phyloP scores from a whole-genome alignment of 148 eudicot genomes.

The Linanthus parryae region DNA sequence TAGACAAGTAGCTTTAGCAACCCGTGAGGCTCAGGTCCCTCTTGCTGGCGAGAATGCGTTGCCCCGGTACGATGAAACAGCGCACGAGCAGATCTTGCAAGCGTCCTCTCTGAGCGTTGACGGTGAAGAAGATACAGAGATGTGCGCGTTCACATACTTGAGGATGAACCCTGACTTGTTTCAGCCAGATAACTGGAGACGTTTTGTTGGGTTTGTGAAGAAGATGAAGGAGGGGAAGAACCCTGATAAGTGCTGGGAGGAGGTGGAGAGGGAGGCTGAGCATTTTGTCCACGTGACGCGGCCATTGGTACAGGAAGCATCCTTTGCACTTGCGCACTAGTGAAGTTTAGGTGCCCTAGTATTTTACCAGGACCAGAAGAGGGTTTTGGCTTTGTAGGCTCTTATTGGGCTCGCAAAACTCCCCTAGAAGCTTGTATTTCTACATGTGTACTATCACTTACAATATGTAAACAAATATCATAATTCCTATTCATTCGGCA shows the following conservation, averaged over 20 bases:
- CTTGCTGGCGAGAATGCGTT: slow-evolving; percentile 90
- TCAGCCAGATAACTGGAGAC: slow-evolving; percentile 83
- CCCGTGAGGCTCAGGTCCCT: slow-evolving; percentile 58
- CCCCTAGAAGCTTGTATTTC: no score
- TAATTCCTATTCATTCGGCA: no score
- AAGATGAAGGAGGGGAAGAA: slow-evolving; percentile 89
- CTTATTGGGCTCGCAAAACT: no score
- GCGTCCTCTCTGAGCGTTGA: slow-evolving; percentile 44
- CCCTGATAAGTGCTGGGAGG: slow-evolving; percentile 47
- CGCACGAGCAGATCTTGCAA: slow-evolving; percentile 68
- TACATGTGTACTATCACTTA: no score
- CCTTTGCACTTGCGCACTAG: slow-evolving; percentile 71
- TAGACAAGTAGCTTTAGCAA: slow-evolving; percentile 64
- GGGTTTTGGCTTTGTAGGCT: no score
- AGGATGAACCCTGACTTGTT: slow-evolving; percentile 85
- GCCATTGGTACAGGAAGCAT: slow-evolving; percentile 82
- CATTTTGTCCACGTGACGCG: slow-evolving; percentile 71
- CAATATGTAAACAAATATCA: no score
- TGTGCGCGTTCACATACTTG: slow-evolving; percentile 95
- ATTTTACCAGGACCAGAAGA: no score
- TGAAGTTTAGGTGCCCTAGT: no score
- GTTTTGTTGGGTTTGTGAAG: slow-evolving; percentile 79
- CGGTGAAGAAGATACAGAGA: slow-evolving; percentile 42
- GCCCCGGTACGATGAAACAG: slow-evolving; percentile 77
- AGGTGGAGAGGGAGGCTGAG: slow-evolving; percentile 85